phyloP scores from a whole-genome alignment of 768 basidiomycete species.

The Suillus tomentosus region DNA sequence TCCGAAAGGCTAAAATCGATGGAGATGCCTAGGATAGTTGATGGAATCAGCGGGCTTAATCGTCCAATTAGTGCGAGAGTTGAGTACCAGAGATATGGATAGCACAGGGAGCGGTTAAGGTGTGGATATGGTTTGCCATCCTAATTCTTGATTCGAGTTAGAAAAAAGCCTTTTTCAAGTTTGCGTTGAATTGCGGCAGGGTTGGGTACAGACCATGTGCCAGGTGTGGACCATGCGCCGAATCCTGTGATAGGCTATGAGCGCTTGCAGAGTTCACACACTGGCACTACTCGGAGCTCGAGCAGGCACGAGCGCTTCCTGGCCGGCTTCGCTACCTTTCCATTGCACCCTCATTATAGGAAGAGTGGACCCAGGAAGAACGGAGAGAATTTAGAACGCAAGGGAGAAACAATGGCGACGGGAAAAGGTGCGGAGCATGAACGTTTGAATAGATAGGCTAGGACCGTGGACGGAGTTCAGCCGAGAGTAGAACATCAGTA shows the following conservation, averaged over 20 bases:
- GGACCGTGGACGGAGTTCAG: too few relatives aligned
- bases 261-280: slow-evolving; percentile 4
- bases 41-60: not conserved
- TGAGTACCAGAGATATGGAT: not conserved
- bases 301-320: too few relatives aligned
- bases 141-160: not conserved
- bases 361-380: too few relatives aligned
- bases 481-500: too few relatives aligned
- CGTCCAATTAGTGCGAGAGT: not conserved
- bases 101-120: not conserved
- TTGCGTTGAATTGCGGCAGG: not conserved
- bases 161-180: not conserved
- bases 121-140: not conserved
- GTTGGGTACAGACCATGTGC: not conserved
- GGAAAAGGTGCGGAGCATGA: too few relatives aligned
- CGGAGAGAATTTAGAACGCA: too few relatives aligned
- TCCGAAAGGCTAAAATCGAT: not conserved
- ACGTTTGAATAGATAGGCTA: too few relatives aligned
- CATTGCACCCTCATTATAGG: too few relatives aligned
- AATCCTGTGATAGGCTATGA: not conserved
- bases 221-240: not conserved
- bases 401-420: too few relatives aligned
- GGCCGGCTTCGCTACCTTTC: too few relatives aligned
- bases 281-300: too few relatives aligned
- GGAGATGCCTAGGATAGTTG: not conserved